Base-by-base conservation (phyloP, 441 rosid species). In the Croton setiger region DNA sequence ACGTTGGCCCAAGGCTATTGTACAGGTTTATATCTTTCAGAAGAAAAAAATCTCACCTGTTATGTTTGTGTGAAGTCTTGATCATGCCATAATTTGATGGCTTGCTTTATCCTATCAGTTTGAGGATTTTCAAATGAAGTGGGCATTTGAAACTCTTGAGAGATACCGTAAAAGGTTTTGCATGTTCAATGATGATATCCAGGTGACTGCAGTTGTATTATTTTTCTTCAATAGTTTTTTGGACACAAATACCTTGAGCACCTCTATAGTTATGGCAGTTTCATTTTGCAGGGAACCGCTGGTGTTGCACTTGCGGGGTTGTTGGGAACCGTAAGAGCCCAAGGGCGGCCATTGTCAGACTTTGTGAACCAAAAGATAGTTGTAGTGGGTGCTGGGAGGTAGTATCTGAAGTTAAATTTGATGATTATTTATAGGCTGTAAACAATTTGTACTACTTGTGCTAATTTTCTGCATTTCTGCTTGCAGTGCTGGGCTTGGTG, bases 351-450 rank as follows among this genome's bases (percentile, higher is more conserved):
- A 43, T 72, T 90, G 77, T 80, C 89, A 0, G 98, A 95, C 76
- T 95, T 92, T 73, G 80, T 77, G 52, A 88, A 92, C 71, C 99
- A 95, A 84, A 95, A 95, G 86, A 92, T 95, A 72, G 98, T 92
- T 56, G 96, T 95, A 67, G 99, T 86, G 67, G 99, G 99, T 82
- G 99, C 99, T 78, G 99, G 99, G 74, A 95, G 98, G 99, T 95
- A 84, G 67, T 80, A 76, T 41, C 63, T 67, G 49, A 63, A 53
- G 45, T 65, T 68, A 43, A 21, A 33, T 56, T 41, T 21, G 20
- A 21, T 41, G 47, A 21, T 36, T 61, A 60, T 6, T 44, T 4
- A 43, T 20, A 63, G 60, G 33, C 54, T 63, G 49, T 47, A 17
- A 57, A 36, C 18, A 63, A 27, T 12, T 63, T 53, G 52, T 66